These are phyloP conservation scores for Lathyrus oleraceus DNA, from an alignment of 306 rosid species.

Conservation along the genomic window DNA sequence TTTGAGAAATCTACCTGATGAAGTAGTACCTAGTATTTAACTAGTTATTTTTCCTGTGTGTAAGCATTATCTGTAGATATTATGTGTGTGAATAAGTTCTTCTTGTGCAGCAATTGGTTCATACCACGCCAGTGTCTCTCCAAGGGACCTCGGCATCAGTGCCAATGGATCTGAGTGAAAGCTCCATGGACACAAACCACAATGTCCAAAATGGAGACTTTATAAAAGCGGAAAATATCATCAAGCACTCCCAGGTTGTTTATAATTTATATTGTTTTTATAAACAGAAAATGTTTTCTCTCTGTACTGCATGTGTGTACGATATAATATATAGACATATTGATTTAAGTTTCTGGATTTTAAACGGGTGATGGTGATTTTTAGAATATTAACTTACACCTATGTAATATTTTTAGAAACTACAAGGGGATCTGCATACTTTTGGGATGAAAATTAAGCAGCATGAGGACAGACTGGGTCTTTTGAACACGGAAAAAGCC, in stretches of 20 bases:
- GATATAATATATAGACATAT: neutral
- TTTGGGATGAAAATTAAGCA: constrained; percentile 73
- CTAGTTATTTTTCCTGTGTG: neutral
- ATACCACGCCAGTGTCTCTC: constrained; percentile 37
- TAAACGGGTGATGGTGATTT: constrained; percentile 4
- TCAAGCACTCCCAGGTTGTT: constrained; percentile 60
- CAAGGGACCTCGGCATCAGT: constrained; percentile 50
- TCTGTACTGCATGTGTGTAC: neutral
- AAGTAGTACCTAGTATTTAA: neutral
- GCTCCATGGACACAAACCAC: constrained; percentile 26
- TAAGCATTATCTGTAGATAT: constrained; percentile 24
- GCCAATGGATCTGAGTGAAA: constrained; percentile 58
- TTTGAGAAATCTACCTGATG: constrained; percentile 14
- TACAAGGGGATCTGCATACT: constrained; percentile 69
- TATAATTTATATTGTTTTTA: constrained; percentile 7
- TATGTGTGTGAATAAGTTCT: constrained; percentile 17
- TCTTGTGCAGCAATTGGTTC: constrained; percentile 43
- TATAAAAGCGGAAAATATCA: constrained; percentile 56
- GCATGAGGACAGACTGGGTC: constrained; percentile 67
- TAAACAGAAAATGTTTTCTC: constrained; percentile 11
- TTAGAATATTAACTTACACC: constrained; percentile 36
- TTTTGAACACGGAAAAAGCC: constrained; percentile 54
- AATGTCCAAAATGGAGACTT: constrained; percentile 52
- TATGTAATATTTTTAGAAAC: constrained; percentile 57
- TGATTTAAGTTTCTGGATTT: constrained; percentile 24